phyloP scores from a whole-genome alignment of 805 yeast genomes.

The Starmerella scarabaei region DNA sequence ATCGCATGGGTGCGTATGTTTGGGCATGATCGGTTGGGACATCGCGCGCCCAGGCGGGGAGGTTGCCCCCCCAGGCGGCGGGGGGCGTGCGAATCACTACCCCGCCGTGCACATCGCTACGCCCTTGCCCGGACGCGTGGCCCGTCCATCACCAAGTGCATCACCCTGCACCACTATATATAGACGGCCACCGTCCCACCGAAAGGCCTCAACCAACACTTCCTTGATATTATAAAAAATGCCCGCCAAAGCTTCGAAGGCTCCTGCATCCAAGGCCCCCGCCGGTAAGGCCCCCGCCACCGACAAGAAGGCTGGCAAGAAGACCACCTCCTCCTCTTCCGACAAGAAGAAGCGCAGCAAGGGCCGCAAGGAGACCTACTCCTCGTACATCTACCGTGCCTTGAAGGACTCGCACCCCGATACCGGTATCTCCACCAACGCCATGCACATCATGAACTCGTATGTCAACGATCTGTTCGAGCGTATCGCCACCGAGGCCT shows the following conservation, averaged over 20 bases:
- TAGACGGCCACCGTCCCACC: no score
- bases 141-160: no score
- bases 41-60: no score
- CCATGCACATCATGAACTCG: constrained; percentile 98
- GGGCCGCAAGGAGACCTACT: constrained; percentile 96
- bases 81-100: no score
- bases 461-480: constrained; percentile 96
- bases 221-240: constrained; percentile 21
- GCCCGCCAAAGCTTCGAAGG: constrained; percentile 45
- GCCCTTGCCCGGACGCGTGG: no score
- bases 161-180: no score
- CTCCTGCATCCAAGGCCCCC: constrained; percentile 42
- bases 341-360: constrained; percentile 85
- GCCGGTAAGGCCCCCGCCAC: constrained; percentile 93
- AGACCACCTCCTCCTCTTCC: constrained; percentile 67
- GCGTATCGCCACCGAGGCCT: constrained; percentile 96
- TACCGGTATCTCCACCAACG: constrained; percentile 97
- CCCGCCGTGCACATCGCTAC: no score
- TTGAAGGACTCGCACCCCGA: constrained; percentile 98
- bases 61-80: no score
- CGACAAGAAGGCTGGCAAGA: constrained; percentile 89
- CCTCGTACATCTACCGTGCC: constrained; percentile 96
- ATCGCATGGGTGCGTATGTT: no score
- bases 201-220: no score
- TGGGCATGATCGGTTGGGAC: no score